Conservation (phyloP, 2,329 filamentous ascomycete species). For the Nothophaeocryptopus gaeumannii region DNA sequence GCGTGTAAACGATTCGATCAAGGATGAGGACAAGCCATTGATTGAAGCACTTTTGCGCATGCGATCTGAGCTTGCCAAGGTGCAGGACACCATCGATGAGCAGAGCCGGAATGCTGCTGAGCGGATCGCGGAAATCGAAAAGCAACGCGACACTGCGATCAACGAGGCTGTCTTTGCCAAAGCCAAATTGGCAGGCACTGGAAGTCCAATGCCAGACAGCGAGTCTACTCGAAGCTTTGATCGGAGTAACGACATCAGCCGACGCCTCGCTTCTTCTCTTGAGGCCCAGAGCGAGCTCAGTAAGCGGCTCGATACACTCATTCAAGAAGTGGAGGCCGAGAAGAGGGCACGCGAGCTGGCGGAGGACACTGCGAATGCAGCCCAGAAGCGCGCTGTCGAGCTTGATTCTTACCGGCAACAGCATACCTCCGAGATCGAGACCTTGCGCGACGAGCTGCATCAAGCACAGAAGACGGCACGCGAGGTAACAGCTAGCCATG, state of each 20-base stretch:
- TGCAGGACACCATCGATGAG: constrained; percentile 84
- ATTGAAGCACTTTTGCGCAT: constrained; percentile 91
- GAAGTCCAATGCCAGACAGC: constrained; percentile 54
- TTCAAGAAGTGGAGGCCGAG: constrained; percentile 74
- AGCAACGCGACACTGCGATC: constrained; percentile 90
- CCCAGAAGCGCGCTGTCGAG: constrained; percentile 78
- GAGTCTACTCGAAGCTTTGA: constrained; percentile 51
- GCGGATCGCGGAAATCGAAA: constrained; percentile 89
- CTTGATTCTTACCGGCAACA: constrained; percentile 81
- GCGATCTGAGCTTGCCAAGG: constrained; percentile 82
- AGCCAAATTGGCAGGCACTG: constrained; percentile 82
- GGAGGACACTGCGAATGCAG: constrained; percentile 80
- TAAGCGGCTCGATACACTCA: constrained; percentile 66
- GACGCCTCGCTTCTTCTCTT: constrained; percentile 78
- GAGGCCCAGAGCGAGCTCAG: constrained; percentile 78
- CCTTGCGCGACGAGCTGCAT: constrained; percentile 80
- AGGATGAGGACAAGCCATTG: constrained; percentile 86
- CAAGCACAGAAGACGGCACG: constrained; percentile 72
- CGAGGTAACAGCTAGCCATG: constrained; percentile 73
- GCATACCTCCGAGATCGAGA: constrained; percentile 80
- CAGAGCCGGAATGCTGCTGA: constrained; percentile 82
- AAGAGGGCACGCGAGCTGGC: constrained; percentile 76
- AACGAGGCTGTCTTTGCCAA: constrained; percentile 94
- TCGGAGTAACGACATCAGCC: constrained; percentile 70
- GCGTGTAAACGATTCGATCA: constrained; percentile 72